Conservation (phyloP, 768 basidiomycete species). For the Tulasnella sp. region DNA sequence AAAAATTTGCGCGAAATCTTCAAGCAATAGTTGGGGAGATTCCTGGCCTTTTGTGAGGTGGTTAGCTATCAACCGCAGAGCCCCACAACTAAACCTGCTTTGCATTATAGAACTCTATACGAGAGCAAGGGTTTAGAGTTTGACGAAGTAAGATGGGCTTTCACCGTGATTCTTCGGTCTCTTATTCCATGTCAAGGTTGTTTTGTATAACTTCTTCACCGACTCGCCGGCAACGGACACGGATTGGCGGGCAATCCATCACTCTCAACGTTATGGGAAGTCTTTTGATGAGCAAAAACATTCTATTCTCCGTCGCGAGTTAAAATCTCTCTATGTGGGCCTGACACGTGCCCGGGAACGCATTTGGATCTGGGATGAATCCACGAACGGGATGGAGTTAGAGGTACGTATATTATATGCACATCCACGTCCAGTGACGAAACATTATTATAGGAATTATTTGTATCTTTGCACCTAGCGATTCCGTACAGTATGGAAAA, state of each 20-base stretch:
- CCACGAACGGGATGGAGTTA: not conserved
- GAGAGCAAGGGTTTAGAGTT: conserved; percentile 67
- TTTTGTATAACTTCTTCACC: conserved; percentile 70
- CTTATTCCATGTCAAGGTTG: conserved; percentile 44
- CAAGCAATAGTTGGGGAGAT: conserved; percentile 50
- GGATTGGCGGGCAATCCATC: conserved; percentile 58
- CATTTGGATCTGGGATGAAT: conserved; percentile 27
- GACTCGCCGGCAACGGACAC: conserved; percentile 51
- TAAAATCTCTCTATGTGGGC: conserved; percentile 26
- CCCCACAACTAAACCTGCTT: no score
- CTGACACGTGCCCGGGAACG: conserved; percentile 25
- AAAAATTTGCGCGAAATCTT: conserved; percentile 48
- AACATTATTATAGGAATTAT: not conserved
- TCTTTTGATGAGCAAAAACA: not conserved
- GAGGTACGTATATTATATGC: not conserved
- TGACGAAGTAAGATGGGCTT: conserved; percentile 57
- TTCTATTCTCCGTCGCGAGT: conserved; percentile 17
- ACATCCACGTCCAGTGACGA: not conserved
- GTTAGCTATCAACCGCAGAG: no score
- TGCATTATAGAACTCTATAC: conserved; percentile 44
- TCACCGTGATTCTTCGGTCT: no score
- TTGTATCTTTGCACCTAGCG: not conserved
- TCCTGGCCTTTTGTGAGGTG: no score
- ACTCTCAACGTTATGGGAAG: not conserved
- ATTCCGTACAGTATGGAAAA: no score